Percentiles rank a stretch among this genome's conserved stretches.
Evolutionary conservation across 1,284 basidiomycete species (phyloP).

Genomic region (Schizopora paradoxa): DNA sequence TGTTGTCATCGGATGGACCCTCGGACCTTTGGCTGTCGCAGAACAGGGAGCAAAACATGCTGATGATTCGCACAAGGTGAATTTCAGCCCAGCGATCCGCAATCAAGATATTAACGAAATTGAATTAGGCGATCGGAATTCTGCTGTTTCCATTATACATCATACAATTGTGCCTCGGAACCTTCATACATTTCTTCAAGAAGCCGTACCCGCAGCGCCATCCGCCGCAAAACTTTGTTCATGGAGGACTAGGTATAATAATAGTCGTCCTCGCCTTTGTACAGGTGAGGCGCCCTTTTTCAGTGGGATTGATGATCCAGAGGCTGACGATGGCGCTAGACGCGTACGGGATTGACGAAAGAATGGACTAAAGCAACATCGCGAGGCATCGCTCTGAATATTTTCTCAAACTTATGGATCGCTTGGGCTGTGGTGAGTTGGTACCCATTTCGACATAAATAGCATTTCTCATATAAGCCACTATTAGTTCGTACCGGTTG

Average conservation of each 20-base stretch:
- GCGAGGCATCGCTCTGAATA: conserved; percentile 29
- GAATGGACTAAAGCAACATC: conserved; percentile 38
- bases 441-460: conserved; percentile 7
- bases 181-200: conserved; percentile 45
- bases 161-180: conserved; percentile 50
- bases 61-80: conserved; percentile 46
- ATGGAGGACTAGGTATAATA: conserved; percentile 42
- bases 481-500: conserved; percentile 37
- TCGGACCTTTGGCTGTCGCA: conserved; percentile 47
- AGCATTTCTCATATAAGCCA: not conserved
- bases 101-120: not conserved
- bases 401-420: conserved; percentile 36
- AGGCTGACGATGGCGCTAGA: conserved; percentile 22
- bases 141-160: conserved; percentile 50
- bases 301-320: conserved; percentile 4
- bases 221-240: conserved; percentile 45
- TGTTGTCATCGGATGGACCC: conserved; percentile 43
- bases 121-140: conserved; percentile 45
- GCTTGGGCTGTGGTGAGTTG: conserved; percentile 39
- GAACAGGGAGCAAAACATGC: conserved; percentile 40
- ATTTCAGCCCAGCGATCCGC: not conserved
- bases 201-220: conserved; percentile 33
- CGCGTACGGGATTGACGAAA: conserved; percentile 35
- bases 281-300: conserved; percentile 32
- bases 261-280: conserved; percentile 42